Evolutionary conservation across 2,329 filamentous ascomycete species (phyloP), one percentile per base, ranked within the genome.

Genomic region (Botryotinia calthae): DNA sequence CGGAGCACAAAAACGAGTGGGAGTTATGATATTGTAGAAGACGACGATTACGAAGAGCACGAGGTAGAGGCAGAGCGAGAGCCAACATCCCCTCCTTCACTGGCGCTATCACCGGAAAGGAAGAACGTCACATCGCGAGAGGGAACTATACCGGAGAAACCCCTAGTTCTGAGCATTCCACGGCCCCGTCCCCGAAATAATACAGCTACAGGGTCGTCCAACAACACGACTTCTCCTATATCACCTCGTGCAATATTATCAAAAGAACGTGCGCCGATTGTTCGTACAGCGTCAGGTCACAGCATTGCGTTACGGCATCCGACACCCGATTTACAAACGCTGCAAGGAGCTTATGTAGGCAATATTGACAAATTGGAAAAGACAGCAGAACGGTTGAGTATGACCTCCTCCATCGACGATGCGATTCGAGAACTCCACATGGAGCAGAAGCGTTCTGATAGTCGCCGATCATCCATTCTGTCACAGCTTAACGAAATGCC

Each of bases 351-450:
- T 46, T 90, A 88, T 79, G 83, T 87, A 28, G 86, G 86, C 80
- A 94, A 91, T 83, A 90, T 95, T 75, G 89, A 90, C 76, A 88
- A 90, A 67, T 87, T 95, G 75, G 92, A 95, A 82, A 90, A 91
- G 76, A 91, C 89, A 18, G 92, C 92, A 66, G 92, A 94, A 82
- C 87, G 89, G 76, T 85, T 95, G 81, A 93, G 91, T 77, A 90
- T 89, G 72, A 86, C 86, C 64, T 92, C 90, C 75, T 93, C 92
- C 75, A 92, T 94, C 79, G 91, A 92, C 78, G 89, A 92, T 83
- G 91, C 93, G 77, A 95, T 94, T 78, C 88, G 91, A 73, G 89
- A 91, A 79, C 85, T 93, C 76, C 90, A 93, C 81, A 85, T 89
- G 74, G 90, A 93, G 81, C 84, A 92, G 79, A 93, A 93, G 82